phyloP scores from a whole-genome alignment of 2,329 filamentous ascomycete species.

The Aspergillus glaucus region DNA sequence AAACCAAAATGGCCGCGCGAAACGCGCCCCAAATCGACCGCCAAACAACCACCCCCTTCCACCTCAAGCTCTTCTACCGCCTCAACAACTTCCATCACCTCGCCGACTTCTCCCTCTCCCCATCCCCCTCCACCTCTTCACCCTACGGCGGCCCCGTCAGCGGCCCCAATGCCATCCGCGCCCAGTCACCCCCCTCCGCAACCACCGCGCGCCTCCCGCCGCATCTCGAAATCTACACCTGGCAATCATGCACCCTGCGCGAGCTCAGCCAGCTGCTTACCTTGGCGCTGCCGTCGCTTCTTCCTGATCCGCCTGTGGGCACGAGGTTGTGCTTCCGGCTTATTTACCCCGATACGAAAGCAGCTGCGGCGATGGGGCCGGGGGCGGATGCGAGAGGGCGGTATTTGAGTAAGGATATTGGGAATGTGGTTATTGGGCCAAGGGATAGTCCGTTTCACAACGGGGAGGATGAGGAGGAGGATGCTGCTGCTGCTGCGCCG shows the following conservation, averaged over 20 bases:
- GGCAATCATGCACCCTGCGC: constrained; percentile 70
- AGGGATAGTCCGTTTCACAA: constrained; percentile 20
- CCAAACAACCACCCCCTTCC: constrained; percentile 69
- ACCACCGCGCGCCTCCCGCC: constrained; percentile 53
- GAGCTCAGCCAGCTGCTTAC: constrained; percentile 76
- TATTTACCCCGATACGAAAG: constrained; percentile 68
- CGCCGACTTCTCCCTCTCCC: constrained; percentile 33
- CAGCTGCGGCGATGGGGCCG: constrained; percentile 28
- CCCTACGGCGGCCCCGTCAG: constrained; percentile 19
- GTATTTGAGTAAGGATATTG: constrained; percentile 74
- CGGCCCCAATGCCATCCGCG: constrained; percentile 37
- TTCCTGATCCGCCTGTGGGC: constrained; percentile 69
- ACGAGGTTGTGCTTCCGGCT: constrained; percentile 83
- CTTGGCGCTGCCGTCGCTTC: constrained; percentile 58
- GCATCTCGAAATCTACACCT: constrained; percentile 77
- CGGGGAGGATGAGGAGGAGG: constrained; percentile 31
- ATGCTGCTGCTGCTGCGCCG: constrained; percentile 27
- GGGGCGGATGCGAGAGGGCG: constrained; percentile 44
- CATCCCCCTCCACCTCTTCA: constrained; percentile 15
- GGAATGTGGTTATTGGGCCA: constrained; percentile 67
- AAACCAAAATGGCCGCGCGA: constrained; percentile 17
- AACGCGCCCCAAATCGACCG: constrained; percentile 52
- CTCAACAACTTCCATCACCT: constrained; percentile 62
- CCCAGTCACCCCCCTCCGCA: constrained; percentile 49
- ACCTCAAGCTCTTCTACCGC: constrained; percentile 79